phyloP scores from a whole-genome alignment of 2,329 filamentous ascomycete genomes.

The Colletotrichum sp. region DNA sequence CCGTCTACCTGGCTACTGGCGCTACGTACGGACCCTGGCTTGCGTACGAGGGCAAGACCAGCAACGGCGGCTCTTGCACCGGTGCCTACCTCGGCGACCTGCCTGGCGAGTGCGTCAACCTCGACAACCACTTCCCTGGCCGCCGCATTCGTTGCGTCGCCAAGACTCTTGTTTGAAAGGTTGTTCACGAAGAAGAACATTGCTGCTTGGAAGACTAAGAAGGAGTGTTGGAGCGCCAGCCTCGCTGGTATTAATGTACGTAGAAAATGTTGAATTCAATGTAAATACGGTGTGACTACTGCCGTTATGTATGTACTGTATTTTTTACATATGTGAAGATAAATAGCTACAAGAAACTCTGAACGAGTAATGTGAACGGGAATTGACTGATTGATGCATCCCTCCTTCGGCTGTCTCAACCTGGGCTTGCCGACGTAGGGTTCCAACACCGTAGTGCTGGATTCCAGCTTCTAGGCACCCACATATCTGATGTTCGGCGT shows the following conservation, averaged over 20 bases:
- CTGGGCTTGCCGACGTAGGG: background rate
- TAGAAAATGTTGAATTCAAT: background rate
- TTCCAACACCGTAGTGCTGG: rapidly evolving
- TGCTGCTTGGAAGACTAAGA: rapidly evolving
- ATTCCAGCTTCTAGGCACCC: background rate
- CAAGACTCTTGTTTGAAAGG: background rate
- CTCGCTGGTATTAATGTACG: background rate
- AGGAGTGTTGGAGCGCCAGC: background rate
- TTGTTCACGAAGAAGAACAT: background rate
- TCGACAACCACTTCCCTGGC: background rate
- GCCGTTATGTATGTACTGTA: rapidly evolving
- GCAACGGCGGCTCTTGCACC: background rate
- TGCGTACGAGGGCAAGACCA: background rate
- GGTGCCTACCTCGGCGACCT: background rate
- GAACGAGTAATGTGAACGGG: background rate
- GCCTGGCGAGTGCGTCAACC: background rate
- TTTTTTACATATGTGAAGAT: background rate
- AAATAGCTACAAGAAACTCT: background rate
- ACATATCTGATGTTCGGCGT: conserved; percentile 13
- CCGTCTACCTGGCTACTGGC: background rate
- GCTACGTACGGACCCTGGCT: background rate
- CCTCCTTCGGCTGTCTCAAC: background rate
- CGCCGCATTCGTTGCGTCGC: background rate
- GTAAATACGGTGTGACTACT: background rate
- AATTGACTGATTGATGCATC: background rate